Conservation (phyloP, 2,329 filamentous ascomycete genomes). For the Reticulascus tulasneorum region DNA sequence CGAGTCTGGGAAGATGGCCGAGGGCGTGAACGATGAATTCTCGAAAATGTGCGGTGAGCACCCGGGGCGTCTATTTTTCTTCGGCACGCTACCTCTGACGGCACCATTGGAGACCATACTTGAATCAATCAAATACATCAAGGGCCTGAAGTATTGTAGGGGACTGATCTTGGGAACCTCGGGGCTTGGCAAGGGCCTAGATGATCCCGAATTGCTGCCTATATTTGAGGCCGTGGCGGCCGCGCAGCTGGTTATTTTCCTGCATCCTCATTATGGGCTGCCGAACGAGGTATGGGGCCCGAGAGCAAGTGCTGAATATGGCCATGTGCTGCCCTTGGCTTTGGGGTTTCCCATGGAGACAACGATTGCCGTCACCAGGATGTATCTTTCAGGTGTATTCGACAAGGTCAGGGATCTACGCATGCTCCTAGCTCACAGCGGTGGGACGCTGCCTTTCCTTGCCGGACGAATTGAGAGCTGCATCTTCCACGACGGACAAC, state of each 20-base stretch:
- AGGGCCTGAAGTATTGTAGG: conserved; percentile 61
- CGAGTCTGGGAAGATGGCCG: conserved; percentile 61
- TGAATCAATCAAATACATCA: conserved; percentile 60
- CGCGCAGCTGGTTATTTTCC: conserved; percentile 65
- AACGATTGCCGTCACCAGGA: conserved; percentile 81
- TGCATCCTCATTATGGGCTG: conserved; percentile 90
- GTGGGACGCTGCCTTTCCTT: conserved; percentile 83
- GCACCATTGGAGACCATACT: conserved; percentile 60
- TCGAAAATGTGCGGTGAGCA: conserved; percentile 64
- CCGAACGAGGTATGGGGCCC: conserved; percentile 77
- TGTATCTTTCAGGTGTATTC: conserved; percentile 84
- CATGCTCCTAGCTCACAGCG: conserved; percentile 81
- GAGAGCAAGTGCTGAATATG: conserved; percentile 64
- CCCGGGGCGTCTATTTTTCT: conserved; percentile 71
- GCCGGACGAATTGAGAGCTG: conserved; percentile 87
- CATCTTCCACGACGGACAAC: conserved; percentile 74
- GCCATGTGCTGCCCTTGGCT: conserved; percentile 81
- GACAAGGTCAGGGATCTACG: conserved; percentile 66
- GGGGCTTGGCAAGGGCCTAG: conserved; percentile 74
- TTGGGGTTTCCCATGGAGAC: conserved; percentile 90
- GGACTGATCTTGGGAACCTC: conserved; percentile 88
- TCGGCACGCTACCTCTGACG: conserved; percentile 75
- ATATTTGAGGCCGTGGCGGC: conserved; percentile 68
- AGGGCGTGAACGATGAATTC: conserved; percentile 73
- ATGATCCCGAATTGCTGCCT: conserved; percentile 69